Percentiles rank a stretch among this genome's conserved stretches.
phyloP scores from a whole-genome alignment of 352 stramenopile species.

The Blastocystis sp. region DNA sequence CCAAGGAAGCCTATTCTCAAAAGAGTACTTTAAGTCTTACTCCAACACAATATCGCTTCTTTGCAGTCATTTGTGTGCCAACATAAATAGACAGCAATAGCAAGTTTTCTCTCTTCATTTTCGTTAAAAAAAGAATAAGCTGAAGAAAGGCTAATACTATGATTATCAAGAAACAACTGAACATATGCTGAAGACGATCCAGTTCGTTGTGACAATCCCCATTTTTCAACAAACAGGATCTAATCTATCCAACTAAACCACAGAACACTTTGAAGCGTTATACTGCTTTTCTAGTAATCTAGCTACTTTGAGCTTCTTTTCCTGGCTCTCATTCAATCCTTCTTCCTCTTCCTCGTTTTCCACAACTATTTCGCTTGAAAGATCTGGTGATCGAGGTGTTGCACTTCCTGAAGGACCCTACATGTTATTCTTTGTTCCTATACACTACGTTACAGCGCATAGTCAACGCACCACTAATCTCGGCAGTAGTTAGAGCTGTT shows the following conservation, averaged over 20 bases:
- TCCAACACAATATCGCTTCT: neutral
- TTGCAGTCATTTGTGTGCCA: neutral
- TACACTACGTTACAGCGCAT: neutral
- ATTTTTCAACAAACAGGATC: neutral
- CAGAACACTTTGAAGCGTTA: neutral
- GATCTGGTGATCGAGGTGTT: neutral
- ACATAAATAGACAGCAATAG: slow-evolving; percentile 34
- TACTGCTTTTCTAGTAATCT: neutral
- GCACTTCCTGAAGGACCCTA: neutral
- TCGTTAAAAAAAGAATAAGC: neutral
- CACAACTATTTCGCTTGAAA: neutral
- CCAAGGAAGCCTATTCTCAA: neutral
- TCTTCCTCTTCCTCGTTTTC: slow-evolving; percentile 31
- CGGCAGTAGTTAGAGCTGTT: neutral
- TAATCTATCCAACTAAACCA: neutral
- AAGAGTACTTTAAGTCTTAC: neutral
- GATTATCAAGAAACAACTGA: too few relatives aligned
- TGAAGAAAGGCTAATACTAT: too few relatives aligned
- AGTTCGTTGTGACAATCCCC: neutral
- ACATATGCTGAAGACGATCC: too few relatives aligned
- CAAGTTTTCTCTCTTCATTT: slow-evolving; percentile 52
- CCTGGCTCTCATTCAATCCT: neutral
- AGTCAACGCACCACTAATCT: neutral
- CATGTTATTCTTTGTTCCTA: neutral
- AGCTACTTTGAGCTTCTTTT: neutral